Evolutionary conservation across 1,284 basidiomycete genomes (phyloP).

Genomic region (Cutaneotrichosporon dermatis): DNA sequence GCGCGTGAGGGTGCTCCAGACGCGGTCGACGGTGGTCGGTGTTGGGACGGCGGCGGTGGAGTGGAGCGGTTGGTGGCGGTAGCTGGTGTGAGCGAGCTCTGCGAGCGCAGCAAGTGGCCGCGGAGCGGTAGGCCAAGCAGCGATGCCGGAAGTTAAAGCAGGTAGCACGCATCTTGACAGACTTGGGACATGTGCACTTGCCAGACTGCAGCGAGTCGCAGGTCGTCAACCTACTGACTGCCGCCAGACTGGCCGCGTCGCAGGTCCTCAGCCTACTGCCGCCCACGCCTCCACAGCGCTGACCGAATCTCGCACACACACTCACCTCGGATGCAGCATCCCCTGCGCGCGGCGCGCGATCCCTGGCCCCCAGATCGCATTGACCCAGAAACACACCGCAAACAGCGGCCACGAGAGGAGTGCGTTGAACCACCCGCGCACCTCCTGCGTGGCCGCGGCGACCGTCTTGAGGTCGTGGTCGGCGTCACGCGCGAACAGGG

Average conservation of each 20-base stretch:
- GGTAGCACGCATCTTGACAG: too few species aligned
- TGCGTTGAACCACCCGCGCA: slow-evolving; percentile 47
- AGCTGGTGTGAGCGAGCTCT: slow-evolving; percentile 17
- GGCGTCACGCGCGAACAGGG: slow-evolving; percentile 19
- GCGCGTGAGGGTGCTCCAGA: slow-evolving; percentile 34
- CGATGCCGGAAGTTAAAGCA: too few species aligned
- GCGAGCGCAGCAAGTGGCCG: too few species aligned
- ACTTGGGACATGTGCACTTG: too few species aligned
- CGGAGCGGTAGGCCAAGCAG: too few species aligned
- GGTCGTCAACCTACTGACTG: too few species aligned
- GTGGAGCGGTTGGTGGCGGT: slow-evolving; percentile 36
- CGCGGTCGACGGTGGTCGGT: slow-evolving; percentile 14
- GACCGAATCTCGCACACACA: background rate
- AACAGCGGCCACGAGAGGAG: slow-evolving; percentile 47
- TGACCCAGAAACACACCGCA: slow-evolving; percentile 46
- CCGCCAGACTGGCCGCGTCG: too few species aligned
- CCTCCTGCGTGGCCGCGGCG: slow-evolving; percentile 21
- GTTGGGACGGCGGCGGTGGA: slow-evolving; percentile 4
- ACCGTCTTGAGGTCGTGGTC: background rate
- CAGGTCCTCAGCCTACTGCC: too few species aligned
- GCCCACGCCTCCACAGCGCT: too few species aligned
- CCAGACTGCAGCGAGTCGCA: too few species aligned
- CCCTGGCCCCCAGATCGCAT: slow-evolving; percentile 44
- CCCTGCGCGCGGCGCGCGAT: slow-evolving; percentile 43
- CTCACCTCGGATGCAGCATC: slow-evolving; percentile 41